Evolutionary conservation across 768 basidiomycete genomes (phyloP).

Genomic region (Russula foetens): DNA sequence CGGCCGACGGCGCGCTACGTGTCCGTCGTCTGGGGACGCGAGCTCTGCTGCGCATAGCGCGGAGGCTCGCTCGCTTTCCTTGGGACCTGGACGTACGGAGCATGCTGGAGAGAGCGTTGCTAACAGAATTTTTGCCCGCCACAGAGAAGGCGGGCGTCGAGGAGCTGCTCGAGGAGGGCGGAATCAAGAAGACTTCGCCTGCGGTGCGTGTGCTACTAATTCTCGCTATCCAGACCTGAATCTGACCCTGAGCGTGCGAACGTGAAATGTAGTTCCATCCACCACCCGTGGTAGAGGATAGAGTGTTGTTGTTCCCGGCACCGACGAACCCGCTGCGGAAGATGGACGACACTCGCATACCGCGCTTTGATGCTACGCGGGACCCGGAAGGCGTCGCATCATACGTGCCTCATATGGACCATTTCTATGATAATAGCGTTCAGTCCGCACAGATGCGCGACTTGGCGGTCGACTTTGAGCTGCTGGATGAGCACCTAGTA

Average conservation of each 20-base stretch:
- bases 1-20: neutral
- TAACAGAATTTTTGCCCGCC: neutral
- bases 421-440: neutral
- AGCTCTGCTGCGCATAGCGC: neutral
- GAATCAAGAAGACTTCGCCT: neutral
- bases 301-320: neutral
- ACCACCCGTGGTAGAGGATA: neutral
- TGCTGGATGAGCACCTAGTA: neutral
- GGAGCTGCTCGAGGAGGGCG: neutral
- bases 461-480: neutral
- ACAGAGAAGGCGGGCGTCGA: neutral
- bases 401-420: neutral
- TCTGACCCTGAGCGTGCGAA: neutral
- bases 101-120: neutral
- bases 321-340: neutral
- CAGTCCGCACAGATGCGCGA: neutral
- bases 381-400: neutral
- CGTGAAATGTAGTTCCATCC: neutral
- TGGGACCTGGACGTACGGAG: neutral
- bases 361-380: neutral
- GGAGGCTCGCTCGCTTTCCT: neutral
- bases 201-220: neutral
- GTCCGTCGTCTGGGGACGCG: neutral
- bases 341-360: neutral
- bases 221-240: neutral